Conservation (phyloP, 2,329 filamentous ascomycete species). For the Hymenoscyphus salicellus region DNA sequence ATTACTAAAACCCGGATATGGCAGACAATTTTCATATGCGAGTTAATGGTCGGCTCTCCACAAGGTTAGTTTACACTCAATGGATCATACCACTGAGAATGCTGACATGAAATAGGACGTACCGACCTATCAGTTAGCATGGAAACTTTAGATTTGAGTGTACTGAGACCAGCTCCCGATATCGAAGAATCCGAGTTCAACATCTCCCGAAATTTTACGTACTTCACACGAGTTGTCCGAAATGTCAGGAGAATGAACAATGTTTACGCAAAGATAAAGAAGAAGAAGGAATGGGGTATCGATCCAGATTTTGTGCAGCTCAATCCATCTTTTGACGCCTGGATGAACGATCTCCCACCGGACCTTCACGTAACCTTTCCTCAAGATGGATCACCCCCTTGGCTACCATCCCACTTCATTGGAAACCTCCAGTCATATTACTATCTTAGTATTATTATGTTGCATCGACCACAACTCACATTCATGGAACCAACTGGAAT, state of each 20-base stretch:
- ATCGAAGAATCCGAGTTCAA: conserved; percentile 73
- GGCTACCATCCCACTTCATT: conserved; percentile 81
- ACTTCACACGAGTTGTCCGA: conserved; percentile 72
- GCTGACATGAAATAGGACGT: conserved; percentile 53
- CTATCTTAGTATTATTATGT: conserved; percentile 78
- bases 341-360: conserved; percentile 71
- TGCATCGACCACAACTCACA: conserved; percentile 80
- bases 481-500: conserved; percentile 68
- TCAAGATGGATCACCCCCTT: conserved; percentile 73
- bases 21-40: conserved; percentile 82
- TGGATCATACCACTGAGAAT: neutral
- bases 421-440: conserved; percentile 90
- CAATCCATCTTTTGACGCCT: conserved; percentile 72
- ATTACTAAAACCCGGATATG: conserved; percentile 81
- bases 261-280: conserved; percentile 70
- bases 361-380: conserved; percentile 79
- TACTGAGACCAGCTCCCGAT: conserved; percentile 61
- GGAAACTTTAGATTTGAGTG: conserved; percentile 71
- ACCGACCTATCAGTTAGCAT: conserved; percentile 73
- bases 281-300: conserved; percentile 78
- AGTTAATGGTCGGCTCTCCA: conserved; percentile 89
- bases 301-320: conserved; percentile 80
- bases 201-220: conserved; percentile 79
- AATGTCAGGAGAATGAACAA: conserved; percentile 76
- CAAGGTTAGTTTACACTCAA: conserved; percentile 63